Conservation (phyloP, 495 filamentous ascomycete species). For the Podospora didyma region DNA sequence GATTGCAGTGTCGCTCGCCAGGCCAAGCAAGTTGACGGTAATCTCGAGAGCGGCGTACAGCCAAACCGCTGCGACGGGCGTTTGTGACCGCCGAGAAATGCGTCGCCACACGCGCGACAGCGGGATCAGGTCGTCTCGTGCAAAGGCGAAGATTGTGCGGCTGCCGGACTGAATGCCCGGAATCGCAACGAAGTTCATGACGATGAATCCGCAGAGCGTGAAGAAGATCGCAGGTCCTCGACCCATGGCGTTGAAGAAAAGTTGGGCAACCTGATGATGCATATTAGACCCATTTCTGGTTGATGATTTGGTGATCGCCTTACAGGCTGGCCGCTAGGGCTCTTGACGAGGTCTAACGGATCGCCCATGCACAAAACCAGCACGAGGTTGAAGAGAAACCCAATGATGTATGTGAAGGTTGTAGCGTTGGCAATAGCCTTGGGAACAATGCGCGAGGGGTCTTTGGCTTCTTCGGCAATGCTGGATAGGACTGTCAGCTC, state of each 20-base stretch:
- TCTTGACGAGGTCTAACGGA: conserved; percentile 39
- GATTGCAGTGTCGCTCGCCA: conserved; percentile 59
- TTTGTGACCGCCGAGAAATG: conserved; percentile 49
- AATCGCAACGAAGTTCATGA: conserved; percentile 57
- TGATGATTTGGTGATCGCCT: not conserved
- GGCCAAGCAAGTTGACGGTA: conserved; percentile 58
- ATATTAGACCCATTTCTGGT: not conserved
- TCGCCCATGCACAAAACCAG: conserved; percentile 60
- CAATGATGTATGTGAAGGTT: conserved; percentile 57
- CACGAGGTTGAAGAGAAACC: conserved; percentile 61
- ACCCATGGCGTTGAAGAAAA: conserved; percentile 60
- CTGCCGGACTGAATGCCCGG: conserved; percentile 59
- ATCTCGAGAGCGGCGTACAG: conserved; percentile 53
- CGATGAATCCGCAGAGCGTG: conserved; percentile 55
- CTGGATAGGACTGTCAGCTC: conserved; percentile 1
- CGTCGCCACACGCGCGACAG: conserved; percentile 52
- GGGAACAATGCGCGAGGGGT: conserved; percentile 56
- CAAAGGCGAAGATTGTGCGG: conserved; percentile 60
- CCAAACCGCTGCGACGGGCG: conserved; percentile 60
- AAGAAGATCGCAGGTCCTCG: conserved; percentile 56
- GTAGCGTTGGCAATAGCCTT: conserved; percentile 58
- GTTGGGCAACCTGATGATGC: conserved; percentile 45
- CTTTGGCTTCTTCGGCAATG: conserved; percentile 59
- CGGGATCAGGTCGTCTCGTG: conserved; percentile 56
- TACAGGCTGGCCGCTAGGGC: conserved; percentile 51